Evolutionary conservation across 768 basidiomycete genomes (phyloP), one percentile per base, ranked within the genome.

Genomic region (Symmetrospora coprosmae): DNA sequence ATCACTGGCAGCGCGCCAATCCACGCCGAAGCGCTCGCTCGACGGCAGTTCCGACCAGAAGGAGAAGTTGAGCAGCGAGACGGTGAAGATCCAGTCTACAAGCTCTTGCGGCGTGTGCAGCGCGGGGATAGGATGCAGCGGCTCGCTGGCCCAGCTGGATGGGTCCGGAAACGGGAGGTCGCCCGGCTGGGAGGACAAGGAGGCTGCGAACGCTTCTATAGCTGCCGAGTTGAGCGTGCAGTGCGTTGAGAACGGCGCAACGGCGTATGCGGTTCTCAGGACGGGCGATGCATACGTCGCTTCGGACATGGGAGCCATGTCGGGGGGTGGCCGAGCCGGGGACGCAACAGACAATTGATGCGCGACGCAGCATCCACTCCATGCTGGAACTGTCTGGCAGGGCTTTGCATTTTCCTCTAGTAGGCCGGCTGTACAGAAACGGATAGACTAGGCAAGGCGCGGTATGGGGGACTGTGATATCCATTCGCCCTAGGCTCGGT

Each of bases 41-140:
- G 47, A 19, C 33, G 83, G 81, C 39, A 72, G 76, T 68, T 83
- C 81, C 0, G 84, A 87, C 89, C 90, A 91, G 72, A 87, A 92
- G 67, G 79, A 85, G 72, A 87, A 92, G 72, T 88, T 92, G 50
- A 87, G 78, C 16, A 82, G 79, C 2, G 84, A 88, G 39, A 91
- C 82, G 62, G 86, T 79, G 72, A 91, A 90, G 61, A 91, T 83
- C 87, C 87, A 91, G 73, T 89, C 75, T 28, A 90, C 19, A 6
- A 63, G 34, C 13, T 61, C 48, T 38, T 40, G 38, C 19, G 43
- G 31, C 17, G n/a, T 43, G 31, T 58, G 55, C 25, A 28, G 21
- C 28, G 55, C 28, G 17, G 55, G 55, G 25, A 58, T 46, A 23
- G 55, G 55, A 58, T 58, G 55, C 3, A 58, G 41, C n/a, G 43